A percentile compares a stretch with the other conserved stretches of the same genome.
Conservation (phyloP, 345 rosid species). For the Physaria fendleri region DNA sequence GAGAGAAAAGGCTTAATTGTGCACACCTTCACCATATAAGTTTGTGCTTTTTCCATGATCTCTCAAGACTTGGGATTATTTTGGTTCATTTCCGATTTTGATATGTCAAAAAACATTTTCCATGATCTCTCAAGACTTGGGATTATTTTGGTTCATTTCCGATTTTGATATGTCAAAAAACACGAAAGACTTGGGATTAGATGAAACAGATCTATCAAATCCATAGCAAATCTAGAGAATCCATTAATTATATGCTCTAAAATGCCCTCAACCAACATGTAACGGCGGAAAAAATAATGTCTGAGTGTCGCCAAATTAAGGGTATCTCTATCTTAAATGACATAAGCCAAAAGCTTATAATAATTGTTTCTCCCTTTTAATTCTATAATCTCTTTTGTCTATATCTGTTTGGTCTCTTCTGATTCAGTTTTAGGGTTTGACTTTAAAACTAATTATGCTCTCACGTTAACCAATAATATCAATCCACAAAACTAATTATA, state of each 20-base stretch:
- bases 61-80: no score
- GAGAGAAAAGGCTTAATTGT: no score
- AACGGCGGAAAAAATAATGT: background rate
- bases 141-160: no score
- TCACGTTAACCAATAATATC: constrained; percentile 12
- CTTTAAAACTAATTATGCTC: constrained; percentile 1
- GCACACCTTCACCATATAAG: no score
- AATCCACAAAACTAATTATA: background rate
- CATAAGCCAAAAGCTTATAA: constrained; percentile 1
- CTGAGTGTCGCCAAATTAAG: background rate
- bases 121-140: no score
- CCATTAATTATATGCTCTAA: constrained; percentile 10
- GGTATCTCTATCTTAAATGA: constrained; percentile 7
- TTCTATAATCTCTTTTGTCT: constrained; percentile 3
- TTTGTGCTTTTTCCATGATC: no score
- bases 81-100: no score
- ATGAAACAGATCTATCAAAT: no score
- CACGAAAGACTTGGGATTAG: no score
- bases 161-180: no score
- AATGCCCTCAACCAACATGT: constrained; percentile 19
- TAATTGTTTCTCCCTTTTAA: constrained; percentile 1
- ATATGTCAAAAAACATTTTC: no score
- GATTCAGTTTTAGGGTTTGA: constrained; percentile 18
- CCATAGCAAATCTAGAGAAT: constrained; percentile 15
- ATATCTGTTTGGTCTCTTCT: constrained; percentile 14